phyloP scores from a whole-genome alignment of 306 rosid genomes.

The Argentina anserina region DNA sequence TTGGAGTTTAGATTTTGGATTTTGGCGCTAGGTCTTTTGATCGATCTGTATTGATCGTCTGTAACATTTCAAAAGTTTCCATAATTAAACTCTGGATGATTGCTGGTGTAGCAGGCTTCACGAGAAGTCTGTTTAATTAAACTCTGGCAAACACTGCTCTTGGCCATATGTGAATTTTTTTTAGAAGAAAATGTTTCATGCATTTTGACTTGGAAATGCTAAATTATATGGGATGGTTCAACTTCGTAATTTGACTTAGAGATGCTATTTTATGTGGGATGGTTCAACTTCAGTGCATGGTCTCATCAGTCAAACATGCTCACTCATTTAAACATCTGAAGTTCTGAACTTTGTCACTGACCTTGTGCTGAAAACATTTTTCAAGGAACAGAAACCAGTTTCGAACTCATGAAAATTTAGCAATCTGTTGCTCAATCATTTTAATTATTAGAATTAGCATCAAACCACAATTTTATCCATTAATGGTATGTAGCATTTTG shows the following conservation, averaged over 20 bases:
- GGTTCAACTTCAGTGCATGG: neutral
- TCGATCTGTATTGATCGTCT: neutral
- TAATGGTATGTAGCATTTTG: neutral
- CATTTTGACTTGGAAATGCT: neutral
- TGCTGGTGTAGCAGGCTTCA: neutral
- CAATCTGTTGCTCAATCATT: neutral
- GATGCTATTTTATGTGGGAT: neutral
- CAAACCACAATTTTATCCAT: neutral
- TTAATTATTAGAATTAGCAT: neutral
- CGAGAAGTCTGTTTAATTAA: neutral
- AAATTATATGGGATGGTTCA: neutral
- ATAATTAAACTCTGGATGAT: neutral
- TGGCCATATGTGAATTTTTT: neutral
- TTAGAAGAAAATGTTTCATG: neutral
- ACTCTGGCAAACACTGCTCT: neutral
- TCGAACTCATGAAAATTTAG: neutral
- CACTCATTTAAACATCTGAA: neutral
- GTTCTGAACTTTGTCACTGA: too few species aligned
- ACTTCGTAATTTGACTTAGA: too few species aligned
- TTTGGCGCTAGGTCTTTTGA: too few species aligned
- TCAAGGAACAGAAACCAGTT: neutral
- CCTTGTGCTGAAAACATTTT: neutral
- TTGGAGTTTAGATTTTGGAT: too few species aligned
- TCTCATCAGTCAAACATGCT: neutral
- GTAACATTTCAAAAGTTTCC: neutral